Evolutionary conservation across 139 green algal genomes (phyloP).

Genomic region (Tetraselmis striata): DNA sequence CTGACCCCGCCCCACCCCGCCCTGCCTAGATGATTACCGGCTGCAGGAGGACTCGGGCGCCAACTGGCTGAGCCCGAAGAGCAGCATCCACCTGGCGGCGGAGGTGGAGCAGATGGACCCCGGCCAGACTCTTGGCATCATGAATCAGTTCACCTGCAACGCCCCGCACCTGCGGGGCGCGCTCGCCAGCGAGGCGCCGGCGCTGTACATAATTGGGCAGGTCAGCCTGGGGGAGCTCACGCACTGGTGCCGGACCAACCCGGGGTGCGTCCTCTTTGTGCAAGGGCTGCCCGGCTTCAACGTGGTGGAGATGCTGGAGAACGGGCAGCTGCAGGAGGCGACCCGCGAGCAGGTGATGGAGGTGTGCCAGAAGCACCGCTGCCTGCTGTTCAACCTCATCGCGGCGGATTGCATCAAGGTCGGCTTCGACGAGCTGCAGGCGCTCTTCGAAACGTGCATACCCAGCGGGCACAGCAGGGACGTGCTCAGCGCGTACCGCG

Average conservation of each 20-base stretch:
- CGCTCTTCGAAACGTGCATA: not conserved
- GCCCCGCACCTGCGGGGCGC: not conserved
- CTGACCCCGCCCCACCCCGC: too few relatives aligned
- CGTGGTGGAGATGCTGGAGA: not conserved
- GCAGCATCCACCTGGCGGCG: not conserved
- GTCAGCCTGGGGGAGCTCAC: not conserved
- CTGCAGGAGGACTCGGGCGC: not conserved
- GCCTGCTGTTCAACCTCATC: not conserved
- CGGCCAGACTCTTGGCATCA: not conserved
- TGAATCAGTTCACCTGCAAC: not conserved
- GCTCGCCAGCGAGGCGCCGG: not conserved
- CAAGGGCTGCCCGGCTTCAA: not conserved
- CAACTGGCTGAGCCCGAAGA: not conserved
- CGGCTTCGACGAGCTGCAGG: not conserved
- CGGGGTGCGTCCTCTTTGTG: not conserved
- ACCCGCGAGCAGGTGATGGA: not conserved
- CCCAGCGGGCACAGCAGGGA: not conserved
- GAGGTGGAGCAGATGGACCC: not conserved
- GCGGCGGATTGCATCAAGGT: not conserved
- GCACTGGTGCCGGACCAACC: not conserved
- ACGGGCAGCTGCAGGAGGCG: not conserved
- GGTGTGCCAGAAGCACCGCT: not conserved
- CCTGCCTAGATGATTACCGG: not conserved
- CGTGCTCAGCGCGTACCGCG: not conserved
- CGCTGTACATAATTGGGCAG: not conserved